A percentile compares a stretch with the other conserved stretches of the same genome.
Conservation (phyloP, 2,329 filamentous ascomycete species). For the Trematosphaeria pertusa region DNA sequence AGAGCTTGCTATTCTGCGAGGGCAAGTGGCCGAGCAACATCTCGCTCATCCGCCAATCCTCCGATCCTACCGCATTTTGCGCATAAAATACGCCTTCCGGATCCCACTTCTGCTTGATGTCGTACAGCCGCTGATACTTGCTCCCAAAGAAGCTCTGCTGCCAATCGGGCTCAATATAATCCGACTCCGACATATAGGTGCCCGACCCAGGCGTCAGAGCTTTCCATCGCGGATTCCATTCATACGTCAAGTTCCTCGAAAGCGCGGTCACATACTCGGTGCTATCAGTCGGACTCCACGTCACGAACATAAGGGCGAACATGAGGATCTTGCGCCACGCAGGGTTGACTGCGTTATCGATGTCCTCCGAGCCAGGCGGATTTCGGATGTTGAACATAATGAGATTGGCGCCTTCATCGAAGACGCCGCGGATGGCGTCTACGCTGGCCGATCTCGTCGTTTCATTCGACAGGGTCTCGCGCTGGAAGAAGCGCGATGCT, state of each 20-base stretch:
- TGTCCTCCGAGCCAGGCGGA: conserved; percentile 5
- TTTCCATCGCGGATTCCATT: conserved; percentile 16
- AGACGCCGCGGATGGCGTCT: conserved; percentile 16
- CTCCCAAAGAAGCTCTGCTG: conserved; percentile 17
- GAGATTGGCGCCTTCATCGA: conserved; percentile 27
- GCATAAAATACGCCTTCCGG: conserved; percentile 22
- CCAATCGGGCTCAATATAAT: conserved; percentile 26
- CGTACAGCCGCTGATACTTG: conserved; percentile 17
- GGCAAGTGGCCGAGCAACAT: conserved; percentile 10
- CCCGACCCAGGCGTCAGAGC: conserved; percentile 16
- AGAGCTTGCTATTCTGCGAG: conserved; percentile 13
- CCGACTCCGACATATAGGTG: conserved; percentile 38
- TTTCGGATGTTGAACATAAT: conserved; percentile 16
- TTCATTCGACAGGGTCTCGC: conserved; percentile 22
- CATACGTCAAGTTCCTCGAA: conserved; percentile 11
- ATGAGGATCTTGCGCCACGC: conserved; percentile 13
- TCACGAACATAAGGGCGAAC: conserved; percentile 18
- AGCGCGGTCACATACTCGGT: conserved; percentile 1
- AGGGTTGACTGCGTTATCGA: conserved; percentile 18
- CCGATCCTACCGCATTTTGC: conserved; percentile 11
- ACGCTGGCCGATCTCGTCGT: conserved; percentile 28
- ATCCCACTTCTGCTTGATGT: conserved; percentile 19
- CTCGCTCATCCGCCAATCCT: conserved; percentile 17
- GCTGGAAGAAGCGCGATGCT: conserved; percentile 35
- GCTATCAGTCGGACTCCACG: conserved; percentile 6